phyloP scores from a whole-genome alignment of 495 filamentous ascomycete species.

The Cairneyella variabilis region DNA sequence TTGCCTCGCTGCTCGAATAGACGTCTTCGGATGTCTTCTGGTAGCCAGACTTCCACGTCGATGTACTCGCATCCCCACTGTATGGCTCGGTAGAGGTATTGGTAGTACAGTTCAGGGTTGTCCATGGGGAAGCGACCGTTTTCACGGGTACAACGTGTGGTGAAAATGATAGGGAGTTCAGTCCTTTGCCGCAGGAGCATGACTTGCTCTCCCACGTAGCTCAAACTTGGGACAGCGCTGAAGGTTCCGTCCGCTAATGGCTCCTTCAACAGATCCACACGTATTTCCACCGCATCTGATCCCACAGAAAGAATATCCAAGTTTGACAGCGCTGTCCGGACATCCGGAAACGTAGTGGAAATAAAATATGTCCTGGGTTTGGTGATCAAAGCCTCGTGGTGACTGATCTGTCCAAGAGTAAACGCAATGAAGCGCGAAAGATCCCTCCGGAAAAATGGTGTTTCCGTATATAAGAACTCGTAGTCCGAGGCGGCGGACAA shows the following conservation, averaged over 20 bases:
- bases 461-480: slow-evolving; percentile 75
- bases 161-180: slow-evolving; percentile 83
- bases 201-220: slow-evolving; percentile 79
- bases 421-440: slow-evolving; percentile 72
- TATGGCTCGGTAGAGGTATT: slow-evolving; percentile 72
- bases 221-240: slow-evolving; percentile 65
- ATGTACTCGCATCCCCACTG: slow-evolving; percentile 88
- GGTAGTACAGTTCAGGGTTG: slow-evolving; percentile 66
- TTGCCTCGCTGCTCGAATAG: slow-evolving; percentile 68
- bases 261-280: slow-evolving; percentile 77
- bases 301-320: slow-evolving; percentile 82
- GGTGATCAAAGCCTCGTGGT: slow-evolving; percentile 68
- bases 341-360: slow-evolving; percentile 82
- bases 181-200: slow-evolving; percentile 79
- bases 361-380: slow-evolving; percentile 78
- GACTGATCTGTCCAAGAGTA: slow-evolving; percentile 69
- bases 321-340: slow-evolving; percentile 77
- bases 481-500: slow-evolving; percentile 68
- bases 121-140: slow-evolving; percentile 83
- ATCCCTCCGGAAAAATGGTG: slow-evolving; percentile 69
- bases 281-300: slow-evolving; percentile 76
- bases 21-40: slow-evolving; percentile 63
- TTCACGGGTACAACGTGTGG: slow-evolving; percentile 72
- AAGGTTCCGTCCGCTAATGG: slow-evolving; percentile 51
- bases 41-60: slow-evolving; percentile 82